Evolutionary conservation across 768 basidiomycete genomes (phyloP), one percentile per base, ranked within the genome.

Genomic region (Lentinula raphanica): DNA sequence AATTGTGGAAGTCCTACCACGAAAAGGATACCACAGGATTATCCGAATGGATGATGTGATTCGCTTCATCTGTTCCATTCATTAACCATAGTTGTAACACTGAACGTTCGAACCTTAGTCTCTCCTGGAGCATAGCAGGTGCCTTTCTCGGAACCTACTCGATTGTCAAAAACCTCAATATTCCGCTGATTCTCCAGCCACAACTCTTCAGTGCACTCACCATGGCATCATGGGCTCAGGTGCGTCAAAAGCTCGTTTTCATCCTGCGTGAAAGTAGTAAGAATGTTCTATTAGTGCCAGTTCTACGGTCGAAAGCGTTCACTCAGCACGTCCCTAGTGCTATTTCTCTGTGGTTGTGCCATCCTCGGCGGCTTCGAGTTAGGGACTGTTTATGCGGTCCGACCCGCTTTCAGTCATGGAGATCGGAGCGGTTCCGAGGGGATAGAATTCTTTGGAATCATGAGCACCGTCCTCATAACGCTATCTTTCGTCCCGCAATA

Each of bases 1-100:
- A 90, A 62, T 75, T 90, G 28, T 81, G 84, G 82, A 91, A 92
- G 69, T 87, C 80, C 61, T 87, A 81, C 73, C 76, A 82, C 32
- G 74, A 75, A 25, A 87, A 90, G 64, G 82, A 82, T 21, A 88
- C 86, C 0, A 75, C 81, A 28, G 90, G 92, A 0, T 73, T 92
- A 11, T 90, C 89, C 0, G 79, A 76, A 13, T 82, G 72, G 69
- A 77, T 93, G 32, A 81, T 90, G 87, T 86, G 67, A 21, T 23
- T n/a, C 57, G 74, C 35, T 40, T 44, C 32, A 17, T 27, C 9
- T 27, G 50, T n/a, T 40, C 38, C 32, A 17, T 27, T 11, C 11
- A 32, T n/a, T 23, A 44, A n/a, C n/a, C 13, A 42, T 28, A 32
- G 46, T 58, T 25, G 15, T 48, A 9, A 42, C 15, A 53, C 36